Conservation (phyloP, 2,329 filamentous ascomycete species). For the Diaporthe destruens region DNA sequence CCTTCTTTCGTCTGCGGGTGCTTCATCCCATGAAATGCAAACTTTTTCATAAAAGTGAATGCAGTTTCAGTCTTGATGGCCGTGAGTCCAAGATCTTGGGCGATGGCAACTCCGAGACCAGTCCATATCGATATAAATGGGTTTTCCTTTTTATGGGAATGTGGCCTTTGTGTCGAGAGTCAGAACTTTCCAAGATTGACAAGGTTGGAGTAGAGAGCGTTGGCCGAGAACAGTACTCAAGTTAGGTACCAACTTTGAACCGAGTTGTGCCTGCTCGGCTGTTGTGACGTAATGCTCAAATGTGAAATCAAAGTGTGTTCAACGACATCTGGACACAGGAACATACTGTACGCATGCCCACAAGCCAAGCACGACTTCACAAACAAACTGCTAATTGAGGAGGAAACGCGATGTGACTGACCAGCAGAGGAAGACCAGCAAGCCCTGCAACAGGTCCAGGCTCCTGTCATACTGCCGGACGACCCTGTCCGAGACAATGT, state of each 20-base stretch:
- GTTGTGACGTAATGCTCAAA: neutral
- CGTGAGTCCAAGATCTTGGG: conserved; percentile 62
- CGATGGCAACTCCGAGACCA: conserved; percentile 57
- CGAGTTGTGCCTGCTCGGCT: neutral
- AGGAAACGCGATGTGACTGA: conserved; percentile 44
- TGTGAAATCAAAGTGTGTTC: neutral
- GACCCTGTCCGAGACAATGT: conserved; percentile 59
- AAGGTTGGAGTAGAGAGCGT: neutral
- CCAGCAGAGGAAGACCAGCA: conserved; percentile 62
- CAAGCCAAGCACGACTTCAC: neutral
- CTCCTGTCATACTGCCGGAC: conserved; percentile 62
- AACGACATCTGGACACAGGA: too few relatives aligned
- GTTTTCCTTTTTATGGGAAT: conserved; percentile 54
- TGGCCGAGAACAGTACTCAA: neutral
- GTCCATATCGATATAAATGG: conserved; percentile 60
- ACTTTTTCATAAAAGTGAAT: conserved; percentile 51
- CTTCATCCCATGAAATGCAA: conserved; percentile 26
- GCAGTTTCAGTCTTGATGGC: conserved; percentile 51
- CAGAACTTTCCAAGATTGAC: neutral
- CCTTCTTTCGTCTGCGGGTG: conserved; percentile 48
- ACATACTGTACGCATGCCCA: neutral
- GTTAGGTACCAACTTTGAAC: too few relatives aligned
- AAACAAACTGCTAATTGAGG: neutral
- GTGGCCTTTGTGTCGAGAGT: conserved; percentile 50
- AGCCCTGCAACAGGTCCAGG: conserved; percentile 65